Evolutionary conservation across 805 yeast species (phyloP).

Genomic region (Saccharomycopsis fibuligera): DNA sequence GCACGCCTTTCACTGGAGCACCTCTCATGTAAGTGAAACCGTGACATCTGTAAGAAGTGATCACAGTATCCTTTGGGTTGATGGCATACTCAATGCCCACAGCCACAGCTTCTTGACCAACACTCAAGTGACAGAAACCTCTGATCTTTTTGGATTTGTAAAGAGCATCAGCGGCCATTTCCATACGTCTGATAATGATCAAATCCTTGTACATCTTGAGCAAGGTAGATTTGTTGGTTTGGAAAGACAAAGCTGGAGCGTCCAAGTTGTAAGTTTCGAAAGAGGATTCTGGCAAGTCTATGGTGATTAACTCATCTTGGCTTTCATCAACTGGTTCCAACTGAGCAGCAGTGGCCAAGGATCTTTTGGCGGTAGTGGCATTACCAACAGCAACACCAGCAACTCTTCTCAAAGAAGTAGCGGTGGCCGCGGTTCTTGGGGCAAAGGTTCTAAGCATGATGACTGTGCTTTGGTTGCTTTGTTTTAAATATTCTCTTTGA

Average conservation of each 20-base stretch:
- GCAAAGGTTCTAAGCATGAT: conserved; percentile 13
- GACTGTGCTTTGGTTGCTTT: no score
- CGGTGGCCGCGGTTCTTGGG: conserved; percentile 22
- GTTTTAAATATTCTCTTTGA: no score
- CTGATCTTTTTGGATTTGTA: conserved; percentile 98
- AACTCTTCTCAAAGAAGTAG: conserved; percentile 21
- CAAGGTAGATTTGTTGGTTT: conserved; percentile 73
- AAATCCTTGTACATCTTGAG: conserved; percentile 95
- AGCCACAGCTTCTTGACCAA: conserved; percentile 98
- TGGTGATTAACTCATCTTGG: conserved; percentile 32
- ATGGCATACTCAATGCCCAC: conserved; percentile 97
- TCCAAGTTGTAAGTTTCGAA: conserved; percentile 82
- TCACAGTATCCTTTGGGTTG: conserved; percentile 75
- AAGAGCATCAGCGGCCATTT: conserved; percentile 97
- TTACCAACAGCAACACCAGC: conserved; percentile 22
- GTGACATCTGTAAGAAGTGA: conserved; percentile 98
- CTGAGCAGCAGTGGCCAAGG: conserved; percentile 29
- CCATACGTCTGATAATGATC: conserved; percentile 93
- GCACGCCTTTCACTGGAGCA: conserved; percentile 78
- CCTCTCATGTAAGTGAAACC: conserved; percentile 98
- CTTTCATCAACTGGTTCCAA: conserved; percentile 8
- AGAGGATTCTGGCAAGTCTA: conserved; percentile 70
- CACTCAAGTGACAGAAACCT: conserved; percentile 98
- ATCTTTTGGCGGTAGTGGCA: conserved; percentile 22
- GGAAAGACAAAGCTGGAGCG: conserved; percentile 63